Evolutionary conservation across 352 stramenopile species (phyloP).

Genomic region (Lagenidium giganteum): DNA sequence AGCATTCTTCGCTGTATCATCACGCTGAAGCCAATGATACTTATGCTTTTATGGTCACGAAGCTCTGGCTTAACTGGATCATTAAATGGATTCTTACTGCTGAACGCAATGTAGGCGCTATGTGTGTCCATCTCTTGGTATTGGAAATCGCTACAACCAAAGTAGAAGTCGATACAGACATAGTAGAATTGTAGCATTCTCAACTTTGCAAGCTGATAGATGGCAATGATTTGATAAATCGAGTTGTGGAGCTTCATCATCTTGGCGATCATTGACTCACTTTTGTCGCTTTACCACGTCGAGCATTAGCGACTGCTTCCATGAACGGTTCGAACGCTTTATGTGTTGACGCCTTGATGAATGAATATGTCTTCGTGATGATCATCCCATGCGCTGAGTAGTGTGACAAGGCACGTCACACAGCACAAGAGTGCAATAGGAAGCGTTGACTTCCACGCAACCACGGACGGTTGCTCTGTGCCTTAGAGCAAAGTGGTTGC

Average conservation of each 20-base stretch:
- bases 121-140: slow-evolving; percentile 19
- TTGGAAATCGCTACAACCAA: slow-evolving; percentile 14
- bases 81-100: slow-evolving; percentile 13
- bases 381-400: slow-evolving; percentile 20
- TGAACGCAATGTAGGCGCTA: slow-evolving; percentile 15
- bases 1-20: slow-evolving; percentile 5
- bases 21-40: slow-evolving; percentile 13
- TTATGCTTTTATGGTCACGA: slow-evolving; percentile 10
- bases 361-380: slow-evolving; percentile 22
- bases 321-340: slow-evolving; percentile 15
- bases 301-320: slow-evolving; percentile 18
- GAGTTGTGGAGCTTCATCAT: slow-evolving; percentile 16
- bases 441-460: no score
- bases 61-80: slow-evolving; percentile 17
- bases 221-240: slow-evolving; percentile 14
- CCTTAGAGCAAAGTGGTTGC: no score
- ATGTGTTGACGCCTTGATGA: slow-evolving; percentile 17
- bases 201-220: slow-evolving; percentile 18
- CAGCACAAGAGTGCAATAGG: no score
- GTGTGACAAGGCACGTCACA: no score
- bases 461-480: no score
- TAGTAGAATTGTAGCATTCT: slow-evolving; percentile 21
- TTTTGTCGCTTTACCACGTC: slow-evolving; percentile 15
- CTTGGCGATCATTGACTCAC: slow-evolving; percentile 9
- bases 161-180: slow-evolving; percentile 14